phyloP scores from a whole-genome alignment of 257 asterid species.

The Solanum dulcamara region DNA sequence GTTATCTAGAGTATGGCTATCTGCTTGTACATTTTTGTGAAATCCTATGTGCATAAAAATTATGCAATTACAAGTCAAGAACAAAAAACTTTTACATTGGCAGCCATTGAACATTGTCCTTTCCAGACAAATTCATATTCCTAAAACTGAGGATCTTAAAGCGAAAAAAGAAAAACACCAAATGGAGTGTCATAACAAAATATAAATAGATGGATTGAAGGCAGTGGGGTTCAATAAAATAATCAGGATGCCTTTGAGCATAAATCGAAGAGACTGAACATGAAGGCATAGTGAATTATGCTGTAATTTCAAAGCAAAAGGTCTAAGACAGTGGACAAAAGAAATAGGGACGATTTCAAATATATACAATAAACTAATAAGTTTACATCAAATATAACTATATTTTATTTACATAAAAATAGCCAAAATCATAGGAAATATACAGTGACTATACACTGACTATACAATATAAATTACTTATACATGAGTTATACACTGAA shows the following conservation, averaged over 20 bases:
- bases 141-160: background rate
- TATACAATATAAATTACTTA: no score
- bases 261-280: background rate
- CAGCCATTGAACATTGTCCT: background rate
- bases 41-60: background rate
- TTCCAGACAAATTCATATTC: background rate
- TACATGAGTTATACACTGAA: no score
- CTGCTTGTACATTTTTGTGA: background rate
- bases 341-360: no score
- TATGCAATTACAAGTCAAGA: background rate
- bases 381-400: no score
- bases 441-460: no score
- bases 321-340: background rate
- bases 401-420: no score
- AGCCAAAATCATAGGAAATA: no score
- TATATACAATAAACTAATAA: no score
- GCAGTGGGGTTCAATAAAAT: background rate
- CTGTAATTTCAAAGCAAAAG: background rate
- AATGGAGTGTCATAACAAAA: background rate
- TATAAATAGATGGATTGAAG: background rate
- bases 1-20: background rate
- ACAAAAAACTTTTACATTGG: background rate
- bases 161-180: background rate
- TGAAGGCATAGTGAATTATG: background rate
- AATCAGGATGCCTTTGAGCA: background rate